phyloP scores from a whole-genome alignment of 164 flowering plant species.

The Cinnamomum chago region DNA sequence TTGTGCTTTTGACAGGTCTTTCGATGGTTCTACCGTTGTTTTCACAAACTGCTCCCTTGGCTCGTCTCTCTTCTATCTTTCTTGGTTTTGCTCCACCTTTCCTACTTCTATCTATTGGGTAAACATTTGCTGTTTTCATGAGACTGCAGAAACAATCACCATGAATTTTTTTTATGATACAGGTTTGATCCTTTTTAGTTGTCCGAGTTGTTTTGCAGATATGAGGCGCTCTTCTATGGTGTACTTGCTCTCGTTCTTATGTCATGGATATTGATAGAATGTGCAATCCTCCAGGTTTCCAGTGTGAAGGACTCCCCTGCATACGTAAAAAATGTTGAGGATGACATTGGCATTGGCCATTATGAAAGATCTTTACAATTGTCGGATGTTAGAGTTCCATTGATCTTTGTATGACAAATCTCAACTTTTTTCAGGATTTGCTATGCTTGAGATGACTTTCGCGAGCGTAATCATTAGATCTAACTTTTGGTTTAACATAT shows the following conservation, averaged over 20 bases:
- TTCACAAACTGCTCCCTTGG: slow-evolving; percentile 57
- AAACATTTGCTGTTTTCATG: slow-evolving; percentile 15
- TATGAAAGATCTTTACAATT: slow-evolving; percentile 59
- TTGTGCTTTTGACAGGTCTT: slow-evolving; percentile 41
- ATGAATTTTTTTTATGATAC: too few species aligned
- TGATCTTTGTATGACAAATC: slow-evolving; percentile 67
- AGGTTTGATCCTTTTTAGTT: neutral
- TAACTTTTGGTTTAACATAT: neutral
- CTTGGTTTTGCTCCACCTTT: slow-evolving; percentile 96
- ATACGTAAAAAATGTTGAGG: slow-evolving; percentile 23
- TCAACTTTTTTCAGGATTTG: neutral
- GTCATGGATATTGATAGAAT: slow-evolving; percentile 88
- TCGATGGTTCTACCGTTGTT: slow-evolving; percentile 79
- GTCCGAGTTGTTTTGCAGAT: slow-evolving; percentile 40
- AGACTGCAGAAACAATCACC: neutral
- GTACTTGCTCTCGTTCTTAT: slow-evolving; percentile 76
- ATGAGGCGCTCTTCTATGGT: slow-evolving; percentile 90
- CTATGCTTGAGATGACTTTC: neutral
- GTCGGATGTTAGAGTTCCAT: slow-evolving; percentile 77
- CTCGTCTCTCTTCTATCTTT: slow-evolving; percentile 81
- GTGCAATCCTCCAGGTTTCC: slow-evolving; percentile 39
- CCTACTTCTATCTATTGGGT: slow-evolving; percentile 94
- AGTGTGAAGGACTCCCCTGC: slow-evolving; percentile 27
- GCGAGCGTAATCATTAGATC: neutral
- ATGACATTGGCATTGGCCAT: slow-evolving; percentile 26